Base-by-base conservation (phyloP, 1,139 yeast species). In the Saccharomyces pastorianus region DNA sequence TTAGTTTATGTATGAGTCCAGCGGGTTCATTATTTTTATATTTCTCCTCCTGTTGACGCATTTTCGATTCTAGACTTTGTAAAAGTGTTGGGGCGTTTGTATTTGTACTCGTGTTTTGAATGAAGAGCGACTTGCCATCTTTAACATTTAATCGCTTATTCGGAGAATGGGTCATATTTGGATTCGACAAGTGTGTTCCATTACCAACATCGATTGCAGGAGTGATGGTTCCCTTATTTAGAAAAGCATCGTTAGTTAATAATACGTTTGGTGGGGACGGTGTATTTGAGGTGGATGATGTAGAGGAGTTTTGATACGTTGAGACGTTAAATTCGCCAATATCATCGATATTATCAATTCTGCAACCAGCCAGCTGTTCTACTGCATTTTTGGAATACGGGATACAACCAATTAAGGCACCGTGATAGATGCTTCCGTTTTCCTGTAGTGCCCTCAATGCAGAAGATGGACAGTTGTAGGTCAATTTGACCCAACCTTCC, bases 401-500 rank as follows among this genome's bases (percentile, higher is more conserved):
- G 17, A 87, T 82, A 55, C 93, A 93, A 1, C 96, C 96, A 55
- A 88, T 75, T 53, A 85, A 76, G 17, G 80, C 78, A 0, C 90
- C 93, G 53, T 85, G 85, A 61, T 84, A 78, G 2, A 85, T 80
- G 20, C 78, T 72, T 0, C 95, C 95, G 64, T 88, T 88, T 63
- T 90, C 96, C 59, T 84, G 84, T 47, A 90, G 73, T 0, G 98
- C 97, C 54, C 95, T 83, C 27, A 83, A 71, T 1, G 97, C 96
- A 11, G 91, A 79, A 3, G 84, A 75, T 3, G 88, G 81, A 57
- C 84, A 84, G 56, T 83, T 88, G 69, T 82, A 93, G 0, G 97
- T 90, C 53, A 93, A 70, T 65, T 89, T 88, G 26, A 90, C 83
- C 97, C 98, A 93, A 50, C 89, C 85, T 48, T 81, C 80, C 0